Evolutionary conservation across 495 filamentous ascomycete species (phyloP), one percentile per base, ranked within the genome.

Genomic region (Aspergillus cristatus): DNA sequence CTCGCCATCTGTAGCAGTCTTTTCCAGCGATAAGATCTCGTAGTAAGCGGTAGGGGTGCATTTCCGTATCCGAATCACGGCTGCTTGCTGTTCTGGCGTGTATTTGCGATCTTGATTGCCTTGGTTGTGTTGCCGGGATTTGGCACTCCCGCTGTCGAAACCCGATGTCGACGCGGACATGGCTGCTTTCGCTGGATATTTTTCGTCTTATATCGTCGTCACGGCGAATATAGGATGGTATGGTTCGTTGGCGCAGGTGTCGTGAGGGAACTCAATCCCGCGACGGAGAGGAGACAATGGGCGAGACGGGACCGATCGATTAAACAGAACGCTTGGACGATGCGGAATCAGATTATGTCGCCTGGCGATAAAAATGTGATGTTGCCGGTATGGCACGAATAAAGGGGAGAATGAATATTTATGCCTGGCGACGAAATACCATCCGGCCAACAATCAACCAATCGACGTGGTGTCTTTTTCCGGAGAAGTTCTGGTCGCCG

Each of bases 41-140:
- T 98, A 98, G 58, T 89, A 98, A 2, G 82, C 86, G 3, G 86
- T 95, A 24, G 85, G 62, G 15, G 72, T 67, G 59, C 91, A 98
- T 67, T 72, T 72, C 41, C 84, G 77, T 49, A 98, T 88, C 30
- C 91, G 74, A 40, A 94, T 61, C 14, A 97, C 91, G 11, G 89
- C 88, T 0, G 80, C 74, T 56, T 91, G 90, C 56, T 97, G 90
- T 40, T 95, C 91, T 15, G 74, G 60, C 5, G 90, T 97, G 62
- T 78, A 94, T 58, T 83, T 85, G 43, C 87, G 81, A 32, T 86
- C 84, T 56, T 90, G 83, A 57, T 88, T 94, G 42, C 91, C 91
- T 51, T 97, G 89, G 53, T 91, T 89, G 63, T 97, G 91, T 20
- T 86, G 78, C 42, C 84, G 81, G 54, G 72, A 75, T 60, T 81